Percentiles rank a stretch among this genome's conserved stretches.
phyloP scores from a whole-genome alignment of 768 basidiomycete genomes.

The Leccinellum albellum region DNA sequence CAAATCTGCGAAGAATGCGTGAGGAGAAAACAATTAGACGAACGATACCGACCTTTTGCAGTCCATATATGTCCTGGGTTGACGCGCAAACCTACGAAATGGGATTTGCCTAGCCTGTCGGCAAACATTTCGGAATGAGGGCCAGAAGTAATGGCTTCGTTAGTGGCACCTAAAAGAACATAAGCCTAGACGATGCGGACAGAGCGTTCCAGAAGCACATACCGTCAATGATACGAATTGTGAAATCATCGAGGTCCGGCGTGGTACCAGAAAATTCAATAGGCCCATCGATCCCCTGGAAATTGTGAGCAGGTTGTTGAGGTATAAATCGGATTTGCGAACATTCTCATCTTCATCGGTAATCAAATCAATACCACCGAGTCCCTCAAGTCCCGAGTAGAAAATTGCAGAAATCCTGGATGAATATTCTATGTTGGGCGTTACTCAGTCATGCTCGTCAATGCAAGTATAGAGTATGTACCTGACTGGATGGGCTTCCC shows the following conservation, averaged over 20 bases:
- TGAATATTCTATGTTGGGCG: slow-evolving; percentile 33
- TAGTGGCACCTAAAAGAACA: slow-evolving; percentile 49
- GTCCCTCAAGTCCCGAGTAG: slow-evolving; percentile 84
- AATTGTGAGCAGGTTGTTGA: slow-evolving; percentile 5
- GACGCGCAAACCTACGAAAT: slow-evolving; percentile 61
- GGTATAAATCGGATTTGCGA: slow-evolving; percentile 19
- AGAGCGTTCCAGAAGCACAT: slow-evolving; percentile 8
- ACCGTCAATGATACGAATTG: slow-evolving; percentile 78
- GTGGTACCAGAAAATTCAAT: slow-evolving; percentile 70
- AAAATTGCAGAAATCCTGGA: slow-evolving; percentile 78
- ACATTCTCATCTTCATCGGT: slow-evolving; percentile 75
- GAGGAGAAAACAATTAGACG: background rate
- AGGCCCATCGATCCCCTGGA: slow-evolving; percentile 70
- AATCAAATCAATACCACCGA: slow-evolving; percentile 79
- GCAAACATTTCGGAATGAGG: slow-evolving; percentile 54
- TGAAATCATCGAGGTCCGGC: slow-evolving; percentile 79
- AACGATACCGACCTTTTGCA: slow-evolving; percentile 59
- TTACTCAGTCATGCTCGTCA: slow-evolving; percentile 24
- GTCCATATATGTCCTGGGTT: slow-evolving; percentile 72
- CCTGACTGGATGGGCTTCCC: slow-evolving; percentile 72
- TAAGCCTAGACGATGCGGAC: slow-evolving; percentile 1
- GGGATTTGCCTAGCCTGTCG: slow-evolving; percentile 64
- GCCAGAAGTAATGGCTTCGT: slow-evolving; percentile 52
- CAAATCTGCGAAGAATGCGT: slow-evolving; percentile 42
- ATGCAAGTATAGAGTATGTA: slow-evolving; percentile 22